Conservation (phyloP, 371 early-diverging fungal genomes). For the Haplosporangium sp. region DNA sequence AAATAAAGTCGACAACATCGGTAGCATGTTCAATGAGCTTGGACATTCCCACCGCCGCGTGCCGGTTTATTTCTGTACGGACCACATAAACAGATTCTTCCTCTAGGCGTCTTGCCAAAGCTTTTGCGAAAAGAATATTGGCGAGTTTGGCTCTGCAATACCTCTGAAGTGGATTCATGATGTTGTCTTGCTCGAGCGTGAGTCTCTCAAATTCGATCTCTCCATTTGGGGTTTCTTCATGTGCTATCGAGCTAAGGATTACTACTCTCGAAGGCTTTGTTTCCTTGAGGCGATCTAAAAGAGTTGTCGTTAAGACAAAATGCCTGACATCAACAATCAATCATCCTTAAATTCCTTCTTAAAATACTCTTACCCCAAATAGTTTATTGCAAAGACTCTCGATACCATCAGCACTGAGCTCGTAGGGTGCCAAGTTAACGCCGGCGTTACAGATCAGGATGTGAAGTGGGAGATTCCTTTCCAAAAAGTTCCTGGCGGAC, state of each 20-base stretch:
- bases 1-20: too few species aligned
- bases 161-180: not conserved
- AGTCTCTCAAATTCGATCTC: not conserved
- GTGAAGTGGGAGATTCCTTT: constrained; percentile 61
- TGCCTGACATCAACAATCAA: too few species aligned
- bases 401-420: constrained; percentile 71
- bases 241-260: constrained; percentile 55
- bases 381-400: constrained; percentile 63
- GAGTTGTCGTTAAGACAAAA: constrained; percentile 67
- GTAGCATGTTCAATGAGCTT: not conserved
- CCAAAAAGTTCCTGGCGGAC: constrained; percentile 66
- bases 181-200: not conserved
- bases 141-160: constrained; percentile 74
- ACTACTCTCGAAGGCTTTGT: constrained; percentile 68
- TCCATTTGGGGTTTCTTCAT: constrained; percentile 30
- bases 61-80: not conserved
- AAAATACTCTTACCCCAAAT: too few species aligned
- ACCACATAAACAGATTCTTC: constrained; percentile 50
- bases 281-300: constrained; percentile 68
- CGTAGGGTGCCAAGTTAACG: constrained; percentile 73
- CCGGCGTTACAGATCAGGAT: constrained; percentile 79
- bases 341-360: too few species aligned
- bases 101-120: constrained; percentile 59
- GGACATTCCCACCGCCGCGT: not conserved
- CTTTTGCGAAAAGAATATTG: constrained; percentile 69